A percentile compares a stretch with the other conserved stretches of the same genome.
Conservation (phyloP, 305 asterid genomes). For the Solanum hybrid region DNA sequence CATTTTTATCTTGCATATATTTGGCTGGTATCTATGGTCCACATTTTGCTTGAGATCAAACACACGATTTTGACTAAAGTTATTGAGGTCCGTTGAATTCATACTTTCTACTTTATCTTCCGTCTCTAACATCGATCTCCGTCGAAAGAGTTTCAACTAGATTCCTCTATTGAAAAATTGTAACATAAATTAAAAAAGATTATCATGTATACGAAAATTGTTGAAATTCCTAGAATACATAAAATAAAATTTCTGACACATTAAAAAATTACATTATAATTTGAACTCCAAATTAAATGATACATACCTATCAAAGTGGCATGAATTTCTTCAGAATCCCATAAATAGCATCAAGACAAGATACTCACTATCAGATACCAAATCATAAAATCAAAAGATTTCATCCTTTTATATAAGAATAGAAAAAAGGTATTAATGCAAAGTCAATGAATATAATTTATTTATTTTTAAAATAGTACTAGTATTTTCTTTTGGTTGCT, state of each 20-base stretch:
- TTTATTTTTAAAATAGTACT: neutral
- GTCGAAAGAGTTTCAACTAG: neutral
- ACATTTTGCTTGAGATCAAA: neutral
- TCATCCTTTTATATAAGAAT: neutral
- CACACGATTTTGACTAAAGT: neutral
- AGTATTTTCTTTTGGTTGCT: neutral
- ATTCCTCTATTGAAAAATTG: fast-evolving
- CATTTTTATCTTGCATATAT: neutral
- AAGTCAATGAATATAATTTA: neutral
- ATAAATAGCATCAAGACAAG: neutral
- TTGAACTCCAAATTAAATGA: neutral
- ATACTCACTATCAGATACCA: neutral
- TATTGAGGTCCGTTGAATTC: neutral
- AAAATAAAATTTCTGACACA: neutral
- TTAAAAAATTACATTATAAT: neutral
- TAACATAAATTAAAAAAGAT: neutral
- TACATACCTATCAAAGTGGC: neutral
- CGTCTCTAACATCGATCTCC: neutral
- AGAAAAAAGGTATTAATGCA: neutral
- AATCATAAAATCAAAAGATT: neutral
- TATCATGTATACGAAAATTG: neutral
- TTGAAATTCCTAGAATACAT: neutral
- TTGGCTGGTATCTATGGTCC: neutral
- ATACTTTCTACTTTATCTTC: neutral
- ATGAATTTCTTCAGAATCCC: neutral